These are phyloP conservation scores for Hemisphaericaspora lyxosophila DNA, from an alignment of 1,139 yeast genomes.

Conservation along the genomic window DNA sequence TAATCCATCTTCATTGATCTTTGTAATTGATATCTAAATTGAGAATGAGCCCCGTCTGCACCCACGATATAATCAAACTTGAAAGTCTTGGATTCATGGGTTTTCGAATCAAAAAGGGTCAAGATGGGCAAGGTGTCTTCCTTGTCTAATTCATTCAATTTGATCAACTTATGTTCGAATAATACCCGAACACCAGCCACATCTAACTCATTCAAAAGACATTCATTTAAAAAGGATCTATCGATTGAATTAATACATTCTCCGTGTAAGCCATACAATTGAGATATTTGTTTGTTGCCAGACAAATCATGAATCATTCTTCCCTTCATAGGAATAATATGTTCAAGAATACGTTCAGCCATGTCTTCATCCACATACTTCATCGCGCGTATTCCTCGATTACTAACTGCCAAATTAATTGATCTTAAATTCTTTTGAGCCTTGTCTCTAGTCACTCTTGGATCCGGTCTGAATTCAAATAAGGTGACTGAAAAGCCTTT, in stretches of 20 bases:
- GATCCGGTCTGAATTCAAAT: slow-evolving; percentile 58
- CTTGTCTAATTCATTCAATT: slow-evolving; percentile 28
- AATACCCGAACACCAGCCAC: slow-evolving; percentile 41
- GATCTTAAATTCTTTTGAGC: slow-evolving; percentile 51
- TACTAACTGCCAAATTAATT: slow-evolving; percentile 84
- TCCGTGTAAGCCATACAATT: slow-evolving; percentile 79
- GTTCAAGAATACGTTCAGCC: slow-evolving; percentile 54
- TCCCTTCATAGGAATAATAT: slow-evolving; percentile 82
- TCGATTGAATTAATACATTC: slow-evolving; percentile 86
- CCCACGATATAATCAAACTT: slow-evolving; percentile 68
- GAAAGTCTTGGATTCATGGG: slow-evolving; percentile 17
- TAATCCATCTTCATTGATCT: slow-evolving; percentile 67
- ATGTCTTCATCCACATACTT: slow-evolving; percentile 58
- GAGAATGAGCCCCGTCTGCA: slow-evolving; percentile 84
- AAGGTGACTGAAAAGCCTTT: slow-evolving; percentile 74
- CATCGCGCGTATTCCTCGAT: slow-evolving; percentile 75
- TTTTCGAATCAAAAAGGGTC: slow-evolving; percentile 21
- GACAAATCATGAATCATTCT: slow-evolving; percentile 78
- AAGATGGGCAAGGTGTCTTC: slow-evolving; percentile 24
- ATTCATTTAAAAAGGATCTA: slow-evolving; percentile 65
- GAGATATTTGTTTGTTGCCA: slow-evolving; percentile 65
- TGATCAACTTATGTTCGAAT: slow-evolving; percentile 59
- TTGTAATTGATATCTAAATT: slow-evolving; percentile 69
- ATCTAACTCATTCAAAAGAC: slow-evolving; percentile 63
- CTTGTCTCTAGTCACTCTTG: slow-evolving; percentile 22